Evolutionary conservation across 768 basidiomycete genomes (phyloP), one percentile per base, ranked within the genome.

Genomic region (Pleurotus pulmonarius): DNA sequence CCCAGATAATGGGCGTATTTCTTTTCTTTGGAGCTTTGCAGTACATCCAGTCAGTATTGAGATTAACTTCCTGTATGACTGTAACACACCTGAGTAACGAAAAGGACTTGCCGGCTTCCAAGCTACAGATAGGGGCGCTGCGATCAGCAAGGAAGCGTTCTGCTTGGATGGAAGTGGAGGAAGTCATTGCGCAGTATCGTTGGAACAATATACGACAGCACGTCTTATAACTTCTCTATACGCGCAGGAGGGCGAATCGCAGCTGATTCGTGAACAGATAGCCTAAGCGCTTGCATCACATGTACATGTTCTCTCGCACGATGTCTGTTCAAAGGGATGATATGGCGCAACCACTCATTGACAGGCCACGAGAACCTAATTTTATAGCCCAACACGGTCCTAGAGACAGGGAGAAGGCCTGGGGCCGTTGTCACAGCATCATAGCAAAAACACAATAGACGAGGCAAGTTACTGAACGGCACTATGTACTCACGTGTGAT

Each of bases 101-200:
- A 64, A 93, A 94, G 1, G 87, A 80, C 54, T 83, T 80, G 40
- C 74, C 79, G 39, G 91, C 80, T 46, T 87, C 79, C 52, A 94
- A 74, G 55, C 82, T 76, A 68, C 90, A 92, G 54, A 91, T 71
- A 13, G 92, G 92, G n/a, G 89, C 80, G 11, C 76, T 69, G n/a
- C 75, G 76, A 73, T 94, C 92, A 37, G 91, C 87, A 43, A 90
- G 71, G 70, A 87, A 93, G 43, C 83, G 82, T 61, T 88, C 87
- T 46, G 70, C 69, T 38, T 74, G 67, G 25, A 73, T 64, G 22
- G 72, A 66, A 52, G 66, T 55, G 57, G 66, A 62, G 29, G 59
- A 63, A 18, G 61, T 22, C 60, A 61, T 61, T 34, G 29, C 29
- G 29, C 29, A 34, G 29, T 11, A 34, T 34, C 11, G 29, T 9